A percentile compares a stretch with the other conserved stretches of the same genome.
Conservation (phyloP, 1,139 yeast species). For the Debaryomyces robertsiae region DNA sequence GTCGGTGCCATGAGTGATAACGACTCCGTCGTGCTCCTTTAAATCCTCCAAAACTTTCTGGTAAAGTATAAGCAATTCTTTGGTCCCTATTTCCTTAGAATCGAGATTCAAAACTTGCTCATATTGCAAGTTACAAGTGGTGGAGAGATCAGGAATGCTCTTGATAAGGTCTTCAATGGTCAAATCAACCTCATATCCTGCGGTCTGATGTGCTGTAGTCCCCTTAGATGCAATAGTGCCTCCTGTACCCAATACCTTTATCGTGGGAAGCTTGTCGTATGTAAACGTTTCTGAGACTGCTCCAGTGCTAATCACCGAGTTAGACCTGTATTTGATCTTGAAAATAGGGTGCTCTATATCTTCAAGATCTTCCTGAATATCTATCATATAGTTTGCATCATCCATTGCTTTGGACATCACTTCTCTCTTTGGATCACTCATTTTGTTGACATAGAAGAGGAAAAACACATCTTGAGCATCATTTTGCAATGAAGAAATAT, state of each 20-base stretch:
- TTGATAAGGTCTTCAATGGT: conserved; percentile 62
- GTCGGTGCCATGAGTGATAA: conserved; percentile 74
- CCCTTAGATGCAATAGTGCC: conserved; percentile 77
- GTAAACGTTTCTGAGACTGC: conserved; percentile 11
- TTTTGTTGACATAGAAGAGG: background rate
- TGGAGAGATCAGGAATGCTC: conserved; percentile 62
- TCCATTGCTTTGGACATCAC: background rate
- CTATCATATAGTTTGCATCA: conserved; percentile 15
- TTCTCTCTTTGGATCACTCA: background rate
- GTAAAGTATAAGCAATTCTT: conserved; percentile 35
- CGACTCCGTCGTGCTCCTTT: conserved; percentile 54
- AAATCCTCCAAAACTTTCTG: conserved; percentile 48
- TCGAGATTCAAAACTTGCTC: conserved; percentile 69
- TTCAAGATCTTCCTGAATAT: conserved; percentile 19
- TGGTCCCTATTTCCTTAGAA: conserved; percentile 60
- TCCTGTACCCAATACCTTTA: conserved; percentile 70
- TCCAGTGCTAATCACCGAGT: conserved; percentile 21
- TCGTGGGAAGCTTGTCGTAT: conserved; percentile 34
- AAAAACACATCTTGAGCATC: too few relatives aligned
- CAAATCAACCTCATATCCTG: conserved; percentile 68
- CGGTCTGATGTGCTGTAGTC: conserved; percentile 55
- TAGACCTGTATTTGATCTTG: conserved; percentile 26
- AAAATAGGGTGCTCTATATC: conserved; percentile 24
- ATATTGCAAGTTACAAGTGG: conserved; percentile 59
- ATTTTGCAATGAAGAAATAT: background rate